phyloP scores from a whole-genome alignment of 2,329 filamentous ascomycete species.

The Cladosporium sp. region DNA sequence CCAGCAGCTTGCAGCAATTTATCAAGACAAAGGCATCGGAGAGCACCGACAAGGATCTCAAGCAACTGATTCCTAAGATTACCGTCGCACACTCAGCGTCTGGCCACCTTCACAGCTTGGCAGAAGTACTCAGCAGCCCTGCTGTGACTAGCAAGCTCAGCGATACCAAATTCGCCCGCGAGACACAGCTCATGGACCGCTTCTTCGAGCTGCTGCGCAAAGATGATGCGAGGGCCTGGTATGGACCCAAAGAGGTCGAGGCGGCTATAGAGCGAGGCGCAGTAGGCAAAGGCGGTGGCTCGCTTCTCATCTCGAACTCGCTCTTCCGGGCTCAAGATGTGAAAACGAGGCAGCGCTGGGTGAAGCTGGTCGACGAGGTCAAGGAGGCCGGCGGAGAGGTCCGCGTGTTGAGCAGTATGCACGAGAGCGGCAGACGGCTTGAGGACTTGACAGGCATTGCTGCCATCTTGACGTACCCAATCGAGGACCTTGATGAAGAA shows the following conservation, averaged over 20 bases:
- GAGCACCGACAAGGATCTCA: slow-evolving; percentile 69
- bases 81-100: slow-evolving; percentile 78
- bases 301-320: slow-evolving; percentile 79
- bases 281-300: slow-evolving; percentile 79
- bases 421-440: slow-evolving; percentile 85
- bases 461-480: slow-evolving; percentile 83
- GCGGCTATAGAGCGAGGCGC: slow-evolving; percentile 81
- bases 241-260: slow-evolving; percentile 78
- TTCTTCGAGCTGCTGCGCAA: slow-evolving; percentile 73
- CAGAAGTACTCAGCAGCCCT: slow-evolving; percentile 78
- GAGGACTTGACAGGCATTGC: slow-evolving; percentile 83
- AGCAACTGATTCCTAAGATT: slow-evolving; percentile 58
- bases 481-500: slow-evolving; percentile 72
- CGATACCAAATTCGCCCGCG: slow-evolving; percentile 82
- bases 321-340: slow-evolving; percentile 83
- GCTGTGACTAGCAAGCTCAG: slow-evolving; percentile 73
- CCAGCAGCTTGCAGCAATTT: slow-evolving; percentile 73
- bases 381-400: slow-evolving; percentile 78
- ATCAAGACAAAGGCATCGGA: slow-evolving; percentile 58
- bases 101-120: slow-evolving; percentile 80
- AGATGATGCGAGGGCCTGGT: slow-evolving; percentile 87
- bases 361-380: slow-evolving; percentile 83
- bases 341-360: slow-evolving; percentile 71
- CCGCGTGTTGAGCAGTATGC: slow-evolving; percentile 82
- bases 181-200: slow-evolving; percentile 78